Percentiles rank a stretch among this genome's conserved stretches.
phyloP scores from a whole-genome alignment of 1,284 basidiomycete species.

The Microbotryum saponariae region DNA sequence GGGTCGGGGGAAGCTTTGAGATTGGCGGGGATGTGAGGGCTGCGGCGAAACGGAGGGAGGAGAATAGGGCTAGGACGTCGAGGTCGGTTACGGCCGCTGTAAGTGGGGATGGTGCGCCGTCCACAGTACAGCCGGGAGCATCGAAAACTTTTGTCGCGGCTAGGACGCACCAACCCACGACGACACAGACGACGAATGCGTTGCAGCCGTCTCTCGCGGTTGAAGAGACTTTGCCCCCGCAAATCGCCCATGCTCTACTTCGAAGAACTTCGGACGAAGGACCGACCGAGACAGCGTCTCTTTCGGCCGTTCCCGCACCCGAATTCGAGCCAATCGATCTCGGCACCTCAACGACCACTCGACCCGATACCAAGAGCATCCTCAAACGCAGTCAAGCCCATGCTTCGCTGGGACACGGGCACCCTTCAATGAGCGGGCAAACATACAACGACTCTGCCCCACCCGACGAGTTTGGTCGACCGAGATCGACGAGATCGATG shows the following conservation, averaged over 20 bases:
- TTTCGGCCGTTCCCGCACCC: not conserved
- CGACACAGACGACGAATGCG: not conserved
- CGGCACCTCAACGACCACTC: not conserved
- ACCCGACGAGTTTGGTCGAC: too few relatives aligned
- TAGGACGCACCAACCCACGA: not conserved
- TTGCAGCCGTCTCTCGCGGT: constrained; percentile 2
- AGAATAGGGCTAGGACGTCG: not conserved
- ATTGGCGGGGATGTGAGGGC: constrained; percentile 25
- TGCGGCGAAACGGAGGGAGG: constrained; percentile 12
- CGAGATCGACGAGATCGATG: too few relatives aligned
- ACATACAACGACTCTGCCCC: too few relatives aligned
- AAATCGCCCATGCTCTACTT: constrained; percentile 7
- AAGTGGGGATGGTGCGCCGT: not conserved
- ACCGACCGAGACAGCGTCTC: constrained; percentile 9
- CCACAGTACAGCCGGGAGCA: not conserved
- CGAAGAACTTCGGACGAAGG: constrained; percentile 15
- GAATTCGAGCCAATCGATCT: not conserved
- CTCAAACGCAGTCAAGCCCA: constrained; percentile 3
- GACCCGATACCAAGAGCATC: not conserved
- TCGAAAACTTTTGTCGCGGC: constrained; percentile 8
- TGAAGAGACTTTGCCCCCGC: not conserved
- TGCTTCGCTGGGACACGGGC: constrained; percentile 11
- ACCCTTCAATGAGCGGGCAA: not conserved
- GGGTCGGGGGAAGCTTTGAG: constrained; percentile 23
- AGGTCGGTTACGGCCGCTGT: constrained; percentile 1